These are phyloP conservation scores for Forsythia suspensa DNA, from an alignment of 257 asterid species.

Conservation along the genomic window DNA sequence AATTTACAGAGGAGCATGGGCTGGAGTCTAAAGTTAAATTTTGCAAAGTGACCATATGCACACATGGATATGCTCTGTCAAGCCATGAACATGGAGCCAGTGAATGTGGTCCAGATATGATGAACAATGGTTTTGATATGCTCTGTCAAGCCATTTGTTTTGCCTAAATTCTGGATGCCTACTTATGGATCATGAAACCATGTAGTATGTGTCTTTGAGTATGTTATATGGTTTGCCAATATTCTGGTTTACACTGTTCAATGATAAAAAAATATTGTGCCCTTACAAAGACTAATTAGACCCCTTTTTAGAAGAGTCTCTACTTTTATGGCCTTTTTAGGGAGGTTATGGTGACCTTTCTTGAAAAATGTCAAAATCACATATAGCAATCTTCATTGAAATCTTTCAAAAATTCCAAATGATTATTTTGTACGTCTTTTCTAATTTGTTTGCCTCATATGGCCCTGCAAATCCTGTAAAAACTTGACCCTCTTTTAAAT, in stretches of 20 bases:
- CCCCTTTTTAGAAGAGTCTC: conserved; percentile 15
- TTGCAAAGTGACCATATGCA: too few species aligned
- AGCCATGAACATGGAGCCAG: neutral
- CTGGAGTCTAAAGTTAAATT: too few species aligned
- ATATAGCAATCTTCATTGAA: conserved; percentile 14
- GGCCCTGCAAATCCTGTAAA: neutral
- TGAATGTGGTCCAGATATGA: conserved; percentile 23
- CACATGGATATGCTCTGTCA: too few species aligned
- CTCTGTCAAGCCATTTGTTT: neutral
- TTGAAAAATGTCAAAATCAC: conserved; percentile 13
- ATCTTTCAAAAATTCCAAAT: neutral
- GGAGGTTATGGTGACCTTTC: neutral
- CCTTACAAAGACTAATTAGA: neutral
- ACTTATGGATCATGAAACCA: neutral
- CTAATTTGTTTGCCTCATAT: neutral
- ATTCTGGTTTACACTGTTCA: neutral
- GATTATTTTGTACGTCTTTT: neutral
- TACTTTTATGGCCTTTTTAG: conserved; percentile 1
- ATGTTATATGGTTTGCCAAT: neutral
- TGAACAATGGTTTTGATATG: neutral
- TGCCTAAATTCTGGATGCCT: neutral
- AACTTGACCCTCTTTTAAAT: neutral
- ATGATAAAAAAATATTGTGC: neutral
- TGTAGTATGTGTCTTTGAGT: too few species aligned
- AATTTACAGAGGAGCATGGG: too few species aligned